Conservation (phyloP, 345 rosid genomes). For the Eucalyptus cladocalyx region DNA sequence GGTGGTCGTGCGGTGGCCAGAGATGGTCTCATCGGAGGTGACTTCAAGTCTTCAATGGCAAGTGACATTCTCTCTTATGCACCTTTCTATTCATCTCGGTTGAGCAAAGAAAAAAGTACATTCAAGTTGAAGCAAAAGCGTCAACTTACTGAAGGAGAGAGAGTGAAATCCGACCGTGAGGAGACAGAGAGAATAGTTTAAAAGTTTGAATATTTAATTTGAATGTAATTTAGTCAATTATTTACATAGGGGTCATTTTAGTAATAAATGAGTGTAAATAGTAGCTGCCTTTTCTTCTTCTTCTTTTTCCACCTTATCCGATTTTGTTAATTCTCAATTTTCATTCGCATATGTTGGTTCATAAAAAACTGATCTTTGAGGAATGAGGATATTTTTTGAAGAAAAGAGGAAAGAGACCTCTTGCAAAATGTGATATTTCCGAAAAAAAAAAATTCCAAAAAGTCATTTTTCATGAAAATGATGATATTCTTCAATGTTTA, state of each 20-base stretch:
- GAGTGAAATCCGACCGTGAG: neutral
- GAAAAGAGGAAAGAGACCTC: neutral
- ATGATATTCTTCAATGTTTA: too few relatives aligned
- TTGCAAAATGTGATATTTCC: neutral
- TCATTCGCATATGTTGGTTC: neutral
- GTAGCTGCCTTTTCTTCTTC: neutral
- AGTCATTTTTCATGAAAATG: neutral
- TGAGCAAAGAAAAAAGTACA: neutral
- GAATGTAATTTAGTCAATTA: neutral
- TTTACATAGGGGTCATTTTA: neutral
- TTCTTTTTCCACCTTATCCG: neutral
- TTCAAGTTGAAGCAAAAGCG: neutral
- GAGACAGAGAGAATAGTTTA: neutral
- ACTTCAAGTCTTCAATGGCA: neutral
- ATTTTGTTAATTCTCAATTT: neutral
- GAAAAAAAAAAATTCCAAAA: too few relatives aligned
- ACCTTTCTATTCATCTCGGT: neutral
- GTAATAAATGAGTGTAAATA: neutral
- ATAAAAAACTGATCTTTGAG: too few relatives aligned
- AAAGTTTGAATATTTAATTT: neutral
- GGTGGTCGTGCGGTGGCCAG: neutral
- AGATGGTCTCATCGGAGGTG: neutral
- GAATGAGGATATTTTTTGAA: neutral
- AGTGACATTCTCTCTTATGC: neutral
- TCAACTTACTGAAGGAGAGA: neutral